Base-by-base conservation (phyloP, 805 yeast genomes). In the Ogataea philodendri region DNA sequence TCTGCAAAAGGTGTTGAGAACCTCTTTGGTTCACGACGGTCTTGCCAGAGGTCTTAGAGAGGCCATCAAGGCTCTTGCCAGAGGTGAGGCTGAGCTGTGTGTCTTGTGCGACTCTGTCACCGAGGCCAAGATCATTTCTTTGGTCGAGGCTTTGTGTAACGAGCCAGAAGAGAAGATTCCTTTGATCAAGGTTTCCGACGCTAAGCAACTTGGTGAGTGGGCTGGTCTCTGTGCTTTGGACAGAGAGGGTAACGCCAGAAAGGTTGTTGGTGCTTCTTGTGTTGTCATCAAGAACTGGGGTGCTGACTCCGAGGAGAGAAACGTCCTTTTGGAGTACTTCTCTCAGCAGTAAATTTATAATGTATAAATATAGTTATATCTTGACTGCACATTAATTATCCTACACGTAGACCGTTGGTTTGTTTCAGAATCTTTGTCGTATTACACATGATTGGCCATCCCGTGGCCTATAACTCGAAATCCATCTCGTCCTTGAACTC, bases 31-130 rank as follows among this genome's bases (percentile, higher is more conserved):
- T 66, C 95, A 88, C 79, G 97, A 90, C 70, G 98, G 99, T 76
- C 86, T 93, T 74, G 97, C 97, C 70, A 90, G 99, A 80, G 99
- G 99, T 82, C 83, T 93, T 72, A 93, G 97, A 82, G 98, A 93
- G 80, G 94, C 97, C 57, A 86, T 97, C 66, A 93, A 93, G 85
- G 97, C 97, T 72, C 81, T 93, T 59, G 79, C 96, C 65, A 79
- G 87, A 72, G 87, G 96, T 71, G 94, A 89, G 75, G 99, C 97
- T 60, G 95, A 90, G 76, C 78, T 93, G 69, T 84, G 89, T 76
- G 96, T 93, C 66, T 78, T 93, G 62, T 88, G 95, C 74, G 97
- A 90, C 77, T 81, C 97, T 57, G 97, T 93, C 68, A 93, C 96
- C 63, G 98, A 93, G 81, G 94, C 79, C 62, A 81, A 93, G 59